Base-by-base conservation (phyloP, 371 early-diverging fungal species). In the Rhizopus microsporus region DNA sequence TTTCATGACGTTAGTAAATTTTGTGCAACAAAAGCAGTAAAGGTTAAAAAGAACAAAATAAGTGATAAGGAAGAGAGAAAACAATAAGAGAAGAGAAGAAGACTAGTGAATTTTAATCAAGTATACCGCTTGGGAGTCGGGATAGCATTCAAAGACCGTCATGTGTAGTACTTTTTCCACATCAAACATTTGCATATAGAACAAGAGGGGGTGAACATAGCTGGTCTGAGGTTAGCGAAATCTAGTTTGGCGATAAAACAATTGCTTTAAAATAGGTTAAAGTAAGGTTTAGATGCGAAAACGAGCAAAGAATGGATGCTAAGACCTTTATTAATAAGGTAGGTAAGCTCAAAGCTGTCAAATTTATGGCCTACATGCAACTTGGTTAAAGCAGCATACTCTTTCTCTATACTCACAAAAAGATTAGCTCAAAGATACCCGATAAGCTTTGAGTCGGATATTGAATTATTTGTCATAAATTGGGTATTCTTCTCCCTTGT, bases 141-240 rank as follows among this genome's bases (percentile, higher is more conserved):
- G 7, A 43, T 7, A 43, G n/a, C 46, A 46, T 46, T 46, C 29
- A 55, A 56, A 56, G 49, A 32, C 62, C 56, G 62, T 62, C 62
- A 62, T 56, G 62, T 62, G 56, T 51, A 39, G 38, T 37, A 48
- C 31, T 34, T 51, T 31, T 29, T 16, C 43, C 45, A 29, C 15
- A 44, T 16, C 40, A 43, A n/a, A 17, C 7, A 7, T 32, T 51
- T 32, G 33, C 13, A 40, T 42, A 56, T 35, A 39, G 15, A 40
- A 46, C 47, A 40, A 23, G 31, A 50, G 12, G 23, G 31, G 31
- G 30, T 37, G 49, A 54, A 49, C 38, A 35, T 16, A 34, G 54
- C 63, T 63, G 63, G 63, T 63, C 63, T 63, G 63, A 63, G 63
- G 63, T 63, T 63, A 63, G 63, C 63, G n/a, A 45, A 55, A 45